Evolutionary conservation across 2,329 filamentous ascomycete species (phyloP), one percentile per base, ranked within the genome.

Genomic region (Fusarium pilosicola): DNA sequence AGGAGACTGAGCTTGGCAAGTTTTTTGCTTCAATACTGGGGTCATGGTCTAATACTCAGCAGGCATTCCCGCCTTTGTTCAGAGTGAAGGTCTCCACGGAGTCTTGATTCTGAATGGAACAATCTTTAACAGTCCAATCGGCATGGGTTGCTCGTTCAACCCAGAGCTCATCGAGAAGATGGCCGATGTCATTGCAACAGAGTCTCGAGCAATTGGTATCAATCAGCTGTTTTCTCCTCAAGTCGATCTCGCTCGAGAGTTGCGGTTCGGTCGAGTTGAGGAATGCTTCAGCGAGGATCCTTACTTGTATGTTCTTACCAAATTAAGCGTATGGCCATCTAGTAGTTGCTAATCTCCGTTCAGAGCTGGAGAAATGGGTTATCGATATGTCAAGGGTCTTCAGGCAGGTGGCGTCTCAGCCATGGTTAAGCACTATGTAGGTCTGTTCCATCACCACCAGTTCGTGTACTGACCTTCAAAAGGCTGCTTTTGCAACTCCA

Each of bases 81-180:
- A 94, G 80, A 92, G 89, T 7, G 93, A 95, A 81, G 92, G 90
- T 42, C 92, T 94, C 49, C 92, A 94, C 76, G 93, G 92, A 3
- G 90, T 94, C 73, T 84, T 94, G 38, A 88, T 92, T 48, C 88
- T 88, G 15, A 94, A 94, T 79, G 92, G 91, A 6, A 94, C 93
- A 4, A 93, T 94, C 67, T 95, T 94, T 84, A 94, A 94, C 81
- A 93, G 91, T 3, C 92, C 93, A 0, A 94, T 94, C 74, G 92
- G 85, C 13, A 89, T 92, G 60, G 92, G 89, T 22, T 93, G 91
- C 77, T 92, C 92, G 0, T 94, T 91, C 84, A 93, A 94, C 78
- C 87, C 88, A 0, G 85, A 83, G 45, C 81, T 94, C 20, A 83
- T 94, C 7, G 82, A 90, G 73, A 87, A 92, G 73, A 94, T 94